A percentile compares a stretch with the other conserved stretches of the same genome.
Conservation (phyloP, 345 rosid species). For the Eutrema japonicum region DNA sequence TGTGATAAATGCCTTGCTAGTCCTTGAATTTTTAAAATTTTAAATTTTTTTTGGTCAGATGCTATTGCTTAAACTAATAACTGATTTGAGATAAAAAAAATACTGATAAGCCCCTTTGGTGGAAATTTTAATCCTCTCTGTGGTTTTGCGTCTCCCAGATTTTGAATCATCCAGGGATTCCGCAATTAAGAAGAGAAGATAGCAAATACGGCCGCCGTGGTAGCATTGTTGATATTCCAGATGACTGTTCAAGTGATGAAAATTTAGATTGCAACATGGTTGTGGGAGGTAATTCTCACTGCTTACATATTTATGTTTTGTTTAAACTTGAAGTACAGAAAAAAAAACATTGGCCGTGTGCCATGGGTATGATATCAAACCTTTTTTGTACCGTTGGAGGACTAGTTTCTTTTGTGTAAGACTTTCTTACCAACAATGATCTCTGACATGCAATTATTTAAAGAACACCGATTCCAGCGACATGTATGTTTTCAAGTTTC, state of each 20-base stretch:
- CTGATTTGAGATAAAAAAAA: background rate
- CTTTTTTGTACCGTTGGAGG: background rate
- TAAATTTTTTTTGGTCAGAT: background rate
- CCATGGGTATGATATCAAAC: background rate
- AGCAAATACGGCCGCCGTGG: slow-evolving; percentile 63
- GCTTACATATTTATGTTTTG: slow-evolving; percentile 8
- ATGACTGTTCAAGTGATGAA: slow-evolving; percentile 96
- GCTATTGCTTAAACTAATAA: slow-evolving; percentile 14
- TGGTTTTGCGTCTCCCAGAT: slow-evolving; percentile 59
- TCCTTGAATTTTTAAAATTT: background rate
- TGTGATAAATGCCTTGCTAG: slow-evolving; percentile 18
- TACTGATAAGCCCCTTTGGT: slow-evolving; percentile 10
- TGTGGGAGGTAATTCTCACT: slow-evolving; percentile 66
- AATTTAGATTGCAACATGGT: slow-evolving; percentile 72
- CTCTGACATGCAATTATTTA: background rate
- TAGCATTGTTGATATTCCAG: slow-evolving; percentile 76
- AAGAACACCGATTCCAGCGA: background rate
- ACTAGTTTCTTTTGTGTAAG: slow-evolving; percentile 5
- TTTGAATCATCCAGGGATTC: slow-evolving; percentile 99
- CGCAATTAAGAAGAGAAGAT: slow-evolving; percentile 86
- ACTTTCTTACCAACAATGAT: background rate
- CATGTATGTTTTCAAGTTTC: slow-evolving; percentile 7
- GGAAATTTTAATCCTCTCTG: slow-evolving; percentile 6
- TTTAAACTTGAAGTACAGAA: background rate
- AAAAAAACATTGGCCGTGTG: background rate